Conservation (phyloP, 495 filamentous ascomycete genomes). For the Penicillium roqueforti region DNA sequence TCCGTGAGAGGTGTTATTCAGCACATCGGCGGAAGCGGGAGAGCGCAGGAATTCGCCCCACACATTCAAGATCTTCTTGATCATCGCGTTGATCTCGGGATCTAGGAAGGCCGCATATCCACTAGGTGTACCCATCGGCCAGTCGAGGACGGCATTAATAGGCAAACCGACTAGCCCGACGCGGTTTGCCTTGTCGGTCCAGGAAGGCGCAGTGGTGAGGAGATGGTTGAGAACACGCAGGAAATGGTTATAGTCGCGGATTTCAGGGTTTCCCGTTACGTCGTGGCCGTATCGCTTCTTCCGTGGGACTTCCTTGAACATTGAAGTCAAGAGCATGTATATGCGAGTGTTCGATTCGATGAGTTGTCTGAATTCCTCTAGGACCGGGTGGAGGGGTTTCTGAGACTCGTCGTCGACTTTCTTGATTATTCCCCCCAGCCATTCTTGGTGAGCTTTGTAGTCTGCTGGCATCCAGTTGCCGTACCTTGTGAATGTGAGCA, state of each 20-base stretch:
- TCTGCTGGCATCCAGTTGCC: slow-evolving; percentile 40
- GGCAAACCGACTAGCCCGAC: slow-evolving; percentile 65
- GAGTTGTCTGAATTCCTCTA: slow-evolving; percentile 42
- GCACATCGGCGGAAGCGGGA: slow-evolving; percentile 53
- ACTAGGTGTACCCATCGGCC: slow-evolving; percentile 66
- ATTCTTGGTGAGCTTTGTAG: slow-evolving; percentile 29
- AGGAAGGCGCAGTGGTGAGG: slow-evolving; percentile 57
- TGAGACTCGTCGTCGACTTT: slow-evolving; percentile 23
- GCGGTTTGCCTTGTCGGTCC: slow-evolving; percentile 47
- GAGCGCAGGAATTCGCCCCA: slow-evolving; percentile 61
- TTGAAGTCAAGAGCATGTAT: slow-evolving; percentile 39
- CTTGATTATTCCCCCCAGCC: slow-evolving; percentile 34
- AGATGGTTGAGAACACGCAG: slow-evolving; percentile 60
- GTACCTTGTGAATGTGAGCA: slow-evolving; percentile 9
- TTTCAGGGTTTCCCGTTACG: slow-evolving; percentile 55
- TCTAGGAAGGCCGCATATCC: slow-evolving; percentile 64
- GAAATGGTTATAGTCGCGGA: slow-evolving; percentile 63
- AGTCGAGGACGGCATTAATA: slow-evolving; percentile 65
- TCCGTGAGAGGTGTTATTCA: slow-evolving; percentile 45
- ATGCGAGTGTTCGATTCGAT: slow-evolving; percentile 42
- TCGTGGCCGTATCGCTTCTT: slow-evolving; percentile 53
- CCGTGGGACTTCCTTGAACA: slow-evolving; percentile 65
- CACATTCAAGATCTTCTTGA: slow-evolving; percentile 65
- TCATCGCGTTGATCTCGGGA: slow-evolving; percentile 59
- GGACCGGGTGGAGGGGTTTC: slow-evolving; percentile 28